Percentiles rank a stretch among this genome's conserved stretches.
Conservation (phyloP, 2,329 filamentous ascomycete genomes). For the Cadophora sp. region DNA sequence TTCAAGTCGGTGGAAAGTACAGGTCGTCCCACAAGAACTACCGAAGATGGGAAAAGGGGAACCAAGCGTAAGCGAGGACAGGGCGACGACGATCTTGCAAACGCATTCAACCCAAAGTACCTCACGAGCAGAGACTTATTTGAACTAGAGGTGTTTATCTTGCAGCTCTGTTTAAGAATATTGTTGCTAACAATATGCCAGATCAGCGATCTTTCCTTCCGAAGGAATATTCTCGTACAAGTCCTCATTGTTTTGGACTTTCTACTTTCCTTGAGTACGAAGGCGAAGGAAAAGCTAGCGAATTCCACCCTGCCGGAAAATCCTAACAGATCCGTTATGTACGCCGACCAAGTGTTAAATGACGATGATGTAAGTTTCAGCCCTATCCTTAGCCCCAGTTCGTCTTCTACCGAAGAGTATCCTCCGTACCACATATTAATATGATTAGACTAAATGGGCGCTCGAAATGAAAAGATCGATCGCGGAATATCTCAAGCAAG, state of each 20-base stretch:
- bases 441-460: conserved; percentile 78
- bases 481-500: conserved; percentile 81
- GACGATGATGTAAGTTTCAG: conserved; percentile 77
- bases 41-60: conserved; percentile 69
- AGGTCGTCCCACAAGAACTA: conserved; percentile 55
- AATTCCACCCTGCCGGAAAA: conserved; percentile 65
- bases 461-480: conserved; percentile 78
- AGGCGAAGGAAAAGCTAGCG: conserved; percentile 79
- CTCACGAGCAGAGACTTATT: conserved; percentile 97
- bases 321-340: conserved; percentile 81
- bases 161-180: conserved; percentile 13
- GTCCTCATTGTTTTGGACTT: conserved; percentile 95
- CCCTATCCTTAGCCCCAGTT: not conserved
- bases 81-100: conserved; percentile 66
- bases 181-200: conserved; percentile 47
- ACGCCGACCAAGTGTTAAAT: conserved; percentile 73
- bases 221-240: conserved; percentile 93
- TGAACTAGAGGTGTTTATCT: conserved; percentile 77
- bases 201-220: conserved; percentile 93
- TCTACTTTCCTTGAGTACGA: conserved; percentile 84
- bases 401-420: not conserved
- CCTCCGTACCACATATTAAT: conserved; percentile 3
- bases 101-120: conserved; percentile 95
- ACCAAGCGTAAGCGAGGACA: conserved; percentile 74
- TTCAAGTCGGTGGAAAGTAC: conserved; percentile 74